phyloP scores from a whole-genome alignment of 2,329 filamentous ascomycete genomes.

The Stachybotrys chlorohalonatus region DNA sequence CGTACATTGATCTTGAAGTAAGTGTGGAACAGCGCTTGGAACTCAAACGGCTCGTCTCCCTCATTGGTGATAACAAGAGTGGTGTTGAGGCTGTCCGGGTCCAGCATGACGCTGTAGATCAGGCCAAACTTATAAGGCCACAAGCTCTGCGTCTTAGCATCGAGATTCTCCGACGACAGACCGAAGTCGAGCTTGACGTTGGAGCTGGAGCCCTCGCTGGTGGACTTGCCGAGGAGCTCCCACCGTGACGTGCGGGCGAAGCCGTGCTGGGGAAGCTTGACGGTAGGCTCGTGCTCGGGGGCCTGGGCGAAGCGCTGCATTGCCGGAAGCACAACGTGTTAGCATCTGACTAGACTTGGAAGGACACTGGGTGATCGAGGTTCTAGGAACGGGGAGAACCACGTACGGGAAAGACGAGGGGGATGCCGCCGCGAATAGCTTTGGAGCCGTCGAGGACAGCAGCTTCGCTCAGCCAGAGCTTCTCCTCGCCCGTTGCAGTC shows the following conservation, averaged over 20 bases:
- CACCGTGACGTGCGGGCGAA: conserved; percentile 85
- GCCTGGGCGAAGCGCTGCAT: conserved; percentile 75
- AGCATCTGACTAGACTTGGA: neutral
- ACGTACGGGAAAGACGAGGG: conserved; percentile 83
- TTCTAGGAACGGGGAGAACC: neutral
- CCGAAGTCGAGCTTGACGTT: conserved; percentile 94
- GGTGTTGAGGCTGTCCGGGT: conserved; percentile 65
- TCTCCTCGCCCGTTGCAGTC: conserved; percentile 66
- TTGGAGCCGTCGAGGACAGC: conserved; percentile 80
- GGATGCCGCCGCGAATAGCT: conserved; percentile 84
- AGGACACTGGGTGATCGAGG: neutral
- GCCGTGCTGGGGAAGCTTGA: conserved; percentile 80
- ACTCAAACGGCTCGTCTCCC: conserved; percentile 74
- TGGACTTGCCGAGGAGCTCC: conserved; percentile 87
- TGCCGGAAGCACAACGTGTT: neutral
- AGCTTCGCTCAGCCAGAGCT: conserved; percentile 75
- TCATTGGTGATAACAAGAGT: conserved; percentile 84
- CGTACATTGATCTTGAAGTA: conserved; percentile 73
- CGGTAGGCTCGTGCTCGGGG: conserved; percentile 67
- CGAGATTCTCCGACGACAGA: conserved; percentile 64
- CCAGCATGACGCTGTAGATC: conserved; percentile 86
- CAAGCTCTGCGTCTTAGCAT: conserved; percentile 55
- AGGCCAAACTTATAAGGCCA: conserved; percentile 88
- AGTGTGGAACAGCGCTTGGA: conserved; percentile 84
- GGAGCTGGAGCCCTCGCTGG: conserved; percentile 35